Conservation (phyloP, 1,139 yeast genomes). For the Meyerozyma carpophila region DNA sequence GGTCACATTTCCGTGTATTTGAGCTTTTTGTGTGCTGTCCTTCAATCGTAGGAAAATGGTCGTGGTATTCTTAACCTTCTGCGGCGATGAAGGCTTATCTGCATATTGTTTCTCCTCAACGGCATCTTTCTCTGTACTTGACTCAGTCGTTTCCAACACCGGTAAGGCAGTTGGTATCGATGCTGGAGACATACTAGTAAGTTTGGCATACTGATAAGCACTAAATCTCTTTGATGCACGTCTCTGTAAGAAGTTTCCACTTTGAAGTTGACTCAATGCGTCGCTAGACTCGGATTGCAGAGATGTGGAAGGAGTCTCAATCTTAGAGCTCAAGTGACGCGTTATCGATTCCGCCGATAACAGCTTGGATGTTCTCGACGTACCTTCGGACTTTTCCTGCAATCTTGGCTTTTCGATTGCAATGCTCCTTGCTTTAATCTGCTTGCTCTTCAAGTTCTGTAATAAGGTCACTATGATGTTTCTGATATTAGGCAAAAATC, state of each 20-base stretch:
- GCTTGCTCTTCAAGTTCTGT: slow-evolving; percentile 78
- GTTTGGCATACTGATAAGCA: slow-evolving; percentile 85
- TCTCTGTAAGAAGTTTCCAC: slow-evolving; percentile 76
- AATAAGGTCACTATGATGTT: slow-evolving; percentile 80
- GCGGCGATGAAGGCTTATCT: not conserved
- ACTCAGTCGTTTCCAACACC: not conserved
- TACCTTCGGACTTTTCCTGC: slow-evolving; percentile 2
- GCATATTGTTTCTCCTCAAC: not conserved
- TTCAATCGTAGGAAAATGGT: slow-evolving; percentile 52
- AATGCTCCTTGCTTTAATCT: slow-evolving; percentile 43
- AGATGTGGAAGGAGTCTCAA: not conserved
- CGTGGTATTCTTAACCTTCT: slow-evolving; percentile 2
- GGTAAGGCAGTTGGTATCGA: slow-evolving; percentile 8
- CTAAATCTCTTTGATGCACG: slow-evolving; percentile 90
- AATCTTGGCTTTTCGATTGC: not conserved
- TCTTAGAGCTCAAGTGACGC: not conserved
- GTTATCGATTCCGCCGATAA: not conserved
- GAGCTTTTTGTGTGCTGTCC: slow-evolving; percentile 57
- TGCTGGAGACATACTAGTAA: slow-evolving; percentile 48
- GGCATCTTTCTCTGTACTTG: not conserved
- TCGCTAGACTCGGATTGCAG: slow-evolving; percentile 20
- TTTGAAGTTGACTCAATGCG: slow-evolving; percentile 72
- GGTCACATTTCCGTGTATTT: slow-evolving; percentile 45
- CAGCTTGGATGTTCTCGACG: not conserved
- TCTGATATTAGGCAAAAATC: slow-evolving; percentile 78